A percentile compares a stretch with the other conserved stretches of the same genome.
These are phyloP conservation scores for Isabelozyma rhagii DNA, from an alignment of 805 yeast species.

Conservation along the genomic window DNA sequence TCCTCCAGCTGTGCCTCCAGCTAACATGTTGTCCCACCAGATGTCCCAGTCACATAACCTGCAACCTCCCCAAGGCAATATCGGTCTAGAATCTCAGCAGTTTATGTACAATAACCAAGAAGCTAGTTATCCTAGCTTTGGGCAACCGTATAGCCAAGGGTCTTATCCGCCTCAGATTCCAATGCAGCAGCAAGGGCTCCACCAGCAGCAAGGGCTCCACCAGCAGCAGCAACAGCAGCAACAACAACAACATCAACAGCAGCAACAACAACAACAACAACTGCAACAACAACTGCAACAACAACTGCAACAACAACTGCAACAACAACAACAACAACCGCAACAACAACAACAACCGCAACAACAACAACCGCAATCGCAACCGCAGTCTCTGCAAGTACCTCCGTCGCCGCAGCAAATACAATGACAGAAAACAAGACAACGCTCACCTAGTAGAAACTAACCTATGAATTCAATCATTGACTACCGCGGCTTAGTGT, in stretches of 20 bases:
- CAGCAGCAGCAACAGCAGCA: constrained; percentile 1
- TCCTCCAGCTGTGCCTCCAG: too few species aligned
- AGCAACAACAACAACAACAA: constrained; percentile 3
- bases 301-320: constrained; percentile 1
- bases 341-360: constrained; percentile 2
- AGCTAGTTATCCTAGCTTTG: not conserved
- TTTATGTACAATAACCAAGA: not conserved
- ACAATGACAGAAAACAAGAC: not conserved
- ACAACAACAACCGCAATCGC: not conserved
- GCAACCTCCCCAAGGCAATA: not conserved
- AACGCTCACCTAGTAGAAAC: not conserved
- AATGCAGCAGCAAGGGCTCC: not conserved
- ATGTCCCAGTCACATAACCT: not conserved
- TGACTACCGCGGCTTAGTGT: not conserved
- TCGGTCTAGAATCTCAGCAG: not conserved
- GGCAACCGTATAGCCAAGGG: not conserved
- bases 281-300: constrained; percentile 1
- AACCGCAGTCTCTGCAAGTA: not conserved
- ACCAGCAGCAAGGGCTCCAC: constrained; percentile 2
- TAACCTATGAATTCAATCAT: not conserved
- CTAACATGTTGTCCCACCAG: not conserved
- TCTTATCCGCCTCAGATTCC: not conserved
- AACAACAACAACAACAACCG: constrained; percentile 1
- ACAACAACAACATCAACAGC: constrained; percentile 1
- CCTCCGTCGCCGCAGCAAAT: not conserved